Conservation (phyloP, 2,329 filamentous ascomycete species). For the Fulvia fulva region DNA sequence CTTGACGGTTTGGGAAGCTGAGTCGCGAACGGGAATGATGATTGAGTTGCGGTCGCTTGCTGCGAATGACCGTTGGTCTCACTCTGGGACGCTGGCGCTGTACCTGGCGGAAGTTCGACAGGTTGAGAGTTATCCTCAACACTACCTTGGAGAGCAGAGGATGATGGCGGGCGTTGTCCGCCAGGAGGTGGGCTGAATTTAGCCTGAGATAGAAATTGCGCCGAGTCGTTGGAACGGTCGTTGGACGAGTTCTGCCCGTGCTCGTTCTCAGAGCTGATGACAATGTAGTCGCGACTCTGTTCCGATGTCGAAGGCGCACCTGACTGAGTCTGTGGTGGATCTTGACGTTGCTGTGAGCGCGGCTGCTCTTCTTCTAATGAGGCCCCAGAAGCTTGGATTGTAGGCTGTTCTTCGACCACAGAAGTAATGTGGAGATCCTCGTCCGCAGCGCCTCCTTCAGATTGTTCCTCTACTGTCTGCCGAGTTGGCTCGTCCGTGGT, state of each 20-base stretch:
- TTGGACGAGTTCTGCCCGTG: background rate
- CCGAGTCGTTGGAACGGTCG: background rate
- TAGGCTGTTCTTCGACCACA: background rate
- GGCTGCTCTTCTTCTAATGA: background rate
- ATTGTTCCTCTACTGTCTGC: background rate
- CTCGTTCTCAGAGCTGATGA: constrained; percentile 4
- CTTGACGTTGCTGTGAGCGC: background rate
- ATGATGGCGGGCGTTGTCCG: constrained; percentile 13
- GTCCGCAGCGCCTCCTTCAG: background rate
- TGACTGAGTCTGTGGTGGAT: background rate
- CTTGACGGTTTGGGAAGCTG: constrained; percentile 11
- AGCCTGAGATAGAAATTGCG: constrained; percentile 3
- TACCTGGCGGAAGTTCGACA: background rate
- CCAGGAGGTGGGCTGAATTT: constrained; percentile 17
- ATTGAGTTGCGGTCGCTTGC: background rate
- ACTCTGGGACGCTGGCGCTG: background rate
- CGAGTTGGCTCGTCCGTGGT: background rate
- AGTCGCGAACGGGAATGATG: constrained; percentile 24
- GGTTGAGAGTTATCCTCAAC: background rate
- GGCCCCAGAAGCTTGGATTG: background rate
- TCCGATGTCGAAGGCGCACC: background rate
- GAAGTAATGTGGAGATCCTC: background rate
- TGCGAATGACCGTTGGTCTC: background rate
- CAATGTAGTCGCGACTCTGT: background rate
- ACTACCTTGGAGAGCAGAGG: constrained; percentile 1